Evolutionary conservation across 2,329 filamentous ascomycete genomes (phyloP), one percentile per base, ranked within the genome.

Genomic region (Pseudopithomyces maydicus): DNA sequence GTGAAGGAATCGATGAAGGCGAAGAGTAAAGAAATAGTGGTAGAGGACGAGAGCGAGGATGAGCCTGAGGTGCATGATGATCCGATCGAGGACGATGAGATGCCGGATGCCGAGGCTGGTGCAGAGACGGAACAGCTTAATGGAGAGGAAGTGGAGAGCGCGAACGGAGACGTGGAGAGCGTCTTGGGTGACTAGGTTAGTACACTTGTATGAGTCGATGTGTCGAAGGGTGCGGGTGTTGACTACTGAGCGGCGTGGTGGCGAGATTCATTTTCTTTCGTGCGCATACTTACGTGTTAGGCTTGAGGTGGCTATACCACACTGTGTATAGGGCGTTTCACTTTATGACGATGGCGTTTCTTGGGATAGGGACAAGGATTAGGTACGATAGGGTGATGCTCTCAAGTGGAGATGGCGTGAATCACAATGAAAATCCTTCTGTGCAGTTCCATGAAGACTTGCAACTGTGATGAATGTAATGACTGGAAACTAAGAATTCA

Each of bases 121-220:
- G 33, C 45, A 35, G 74, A 76, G 8, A 75, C 74, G 52, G 72
- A 75, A 22, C 72, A 77, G 17, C 80, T 81, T 54, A 77, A 77
- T 43, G 75, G 80, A 12, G 78, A 63, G 3, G 78, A 63, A 5
- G 65, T 60, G 8, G 68, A 66, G 45, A 66, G 69, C 14, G 73
- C 62, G 32, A 68, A 67, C 11, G 72, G 69, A 23, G 69, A 65
- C 23, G 68, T 71, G 12, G 81, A 83, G 36, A 79, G 77, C 54
- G 74, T 80, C 20, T 62, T 80, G 15, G 78, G 78, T 5, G 79
- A 78, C 55, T 77, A n/a, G n/a, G n/a, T n/a, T n/a, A 41, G 17
- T 39, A 22, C 7, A 6, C 22, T 19, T n/a, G 17, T 22, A 26
- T 52, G 49, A n/a, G 10, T 15, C 19, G 10, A 38, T 5, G 5